Conservation (phyloP, 768 basidiomycete genomes). For the Mycena capillaripes region DNA sequence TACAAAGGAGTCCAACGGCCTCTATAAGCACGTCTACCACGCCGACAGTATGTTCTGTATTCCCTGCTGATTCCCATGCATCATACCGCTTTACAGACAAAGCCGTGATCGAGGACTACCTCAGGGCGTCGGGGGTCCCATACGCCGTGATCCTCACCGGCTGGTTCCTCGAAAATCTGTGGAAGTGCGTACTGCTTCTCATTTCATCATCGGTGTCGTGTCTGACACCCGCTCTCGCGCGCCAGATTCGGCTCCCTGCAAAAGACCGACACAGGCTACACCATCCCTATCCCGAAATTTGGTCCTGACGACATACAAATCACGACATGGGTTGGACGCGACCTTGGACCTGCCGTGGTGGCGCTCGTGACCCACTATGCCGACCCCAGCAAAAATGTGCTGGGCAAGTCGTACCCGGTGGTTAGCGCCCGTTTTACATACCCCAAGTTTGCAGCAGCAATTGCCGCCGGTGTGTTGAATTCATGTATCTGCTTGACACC, state of each 20-base stretch:
- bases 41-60: constrained; percentile 38
- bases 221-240: neutral
- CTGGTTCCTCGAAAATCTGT: constrained; percentile 34
- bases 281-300: constrained; percentile 22
- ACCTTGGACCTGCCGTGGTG: constrained; percentile 28
- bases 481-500: constrained; percentile 19
- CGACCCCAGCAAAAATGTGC: constrained; percentile 13
- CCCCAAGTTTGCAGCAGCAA: constrained; percentile 26
- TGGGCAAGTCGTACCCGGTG: constrained; percentile 30
- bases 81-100: constrained; percentile 28
- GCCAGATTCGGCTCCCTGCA: constrained; percentile 6
- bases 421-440: constrained; percentile 32
- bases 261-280: constrained; percentile 27
- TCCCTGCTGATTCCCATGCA: no score
- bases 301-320: constrained; percentile 13
- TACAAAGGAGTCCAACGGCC: constrained; percentile 26
- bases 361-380: constrained; percentile 35
- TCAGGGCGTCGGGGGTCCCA: constrained; percentile 27
- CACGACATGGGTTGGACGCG: constrained; percentile 32
- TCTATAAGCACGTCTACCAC: constrained; percentile 39
- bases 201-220: neutral
- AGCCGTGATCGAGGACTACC: constrained; percentile 26
- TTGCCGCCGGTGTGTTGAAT: constrained; percentile 34
- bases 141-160: constrained; percentile 28
- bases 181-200: constrained; percentile 26